These are phyloP conservation scores for Pseudovirgaria hyperparasitica DNA, from an alignment of 2,329 filamentous ascomycete genomes.

Conservation along the genomic window DNA sequence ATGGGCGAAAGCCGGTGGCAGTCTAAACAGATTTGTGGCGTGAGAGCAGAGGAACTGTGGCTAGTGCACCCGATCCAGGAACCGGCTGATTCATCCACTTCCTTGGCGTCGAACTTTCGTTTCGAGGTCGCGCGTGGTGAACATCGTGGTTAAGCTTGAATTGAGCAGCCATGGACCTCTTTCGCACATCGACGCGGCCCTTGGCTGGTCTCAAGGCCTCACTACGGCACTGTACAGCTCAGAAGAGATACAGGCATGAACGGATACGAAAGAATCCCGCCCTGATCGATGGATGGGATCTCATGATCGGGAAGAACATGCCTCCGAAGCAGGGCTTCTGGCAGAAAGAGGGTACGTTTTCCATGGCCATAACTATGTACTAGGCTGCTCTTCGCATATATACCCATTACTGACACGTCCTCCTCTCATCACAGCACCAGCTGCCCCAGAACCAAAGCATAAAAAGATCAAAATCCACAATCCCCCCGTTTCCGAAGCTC, in stretches of 20 bases:
- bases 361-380: background rate
- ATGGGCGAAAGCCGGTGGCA: slow-evolving; percentile 13
- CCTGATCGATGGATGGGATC: background rate
- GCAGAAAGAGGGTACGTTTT: no score
- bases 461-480: slow-evolving; percentile 40
- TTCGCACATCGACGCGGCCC: no score
- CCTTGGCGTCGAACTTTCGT: slow-evolving; percentile 19
- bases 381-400: background rate
- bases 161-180: no score
- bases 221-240: no score
- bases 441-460: slow-evolving; percentile 10
- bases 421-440: slow-evolving; percentile 4
- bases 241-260: no score
- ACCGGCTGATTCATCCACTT: slow-evolving; percentile 4
- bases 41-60: slow-evolving; percentile 3
- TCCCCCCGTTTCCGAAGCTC: slow-evolving; percentile 41
- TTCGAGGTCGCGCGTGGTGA: slow-evolving; percentile 17
- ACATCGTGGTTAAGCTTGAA: slow-evolving; percentile 3
- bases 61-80: slow-evolving; percentile 5
- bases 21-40: slow-evolving; percentile 6
- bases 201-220: no score
- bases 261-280: slow-evolving; percentile 9
- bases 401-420: slow-evolving; percentile 4
- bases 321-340: no score
- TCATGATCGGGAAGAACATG: slow-evolving; percentile 2